phyloP scores from a whole-genome alignment of 2,329 filamentous ascomycete species.

The Neonectria punicea region DNA sequence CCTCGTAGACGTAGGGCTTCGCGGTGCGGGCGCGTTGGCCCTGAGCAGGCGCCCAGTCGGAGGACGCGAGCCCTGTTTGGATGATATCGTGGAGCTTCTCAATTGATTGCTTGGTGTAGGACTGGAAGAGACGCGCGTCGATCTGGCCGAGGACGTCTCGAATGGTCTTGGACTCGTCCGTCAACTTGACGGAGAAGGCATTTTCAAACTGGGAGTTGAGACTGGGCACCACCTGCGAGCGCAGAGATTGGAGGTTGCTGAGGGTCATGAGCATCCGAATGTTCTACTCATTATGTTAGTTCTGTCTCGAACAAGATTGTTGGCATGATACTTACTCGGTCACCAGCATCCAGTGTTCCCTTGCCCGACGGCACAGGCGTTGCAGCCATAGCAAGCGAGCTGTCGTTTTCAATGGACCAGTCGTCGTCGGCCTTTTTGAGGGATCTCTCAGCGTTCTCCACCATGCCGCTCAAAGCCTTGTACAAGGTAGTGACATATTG shows the following conservation, averaged over 20 bases:
- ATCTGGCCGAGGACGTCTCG: slow-evolving; percentile 91
- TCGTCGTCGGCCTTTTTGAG: slow-evolving; percentile 72
- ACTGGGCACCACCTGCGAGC: slow-evolving; percentile 82
- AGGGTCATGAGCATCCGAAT: slow-evolving; percentile 94
- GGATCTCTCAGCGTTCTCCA: slow-evolving; percentile 90
- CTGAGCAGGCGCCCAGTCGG: slow-evolving; percentile 75
- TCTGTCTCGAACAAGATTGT: background rate
- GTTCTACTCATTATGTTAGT: slow-evolving; percentile 67
- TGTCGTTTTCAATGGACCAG: slow-evolving; percentile 63
- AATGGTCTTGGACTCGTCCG: slow-evolving; percentile 92
- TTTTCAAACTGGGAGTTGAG: slow-evolving; percentile 95
- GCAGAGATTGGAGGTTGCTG: slow-evolving; percentile 88
- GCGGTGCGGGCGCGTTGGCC: slow-evolving; percentile 75
- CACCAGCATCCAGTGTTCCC: slow-evolving; percentile 64
- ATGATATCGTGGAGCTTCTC: slow-evolving; percentile 76
- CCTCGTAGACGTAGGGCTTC: slow-evolving; percentile 88
- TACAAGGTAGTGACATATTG: slow-evolving; percentile 96
- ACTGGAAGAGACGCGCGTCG: slow-evolving; percentile 88
- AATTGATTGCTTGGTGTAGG: slow-evolving; percentile 85
- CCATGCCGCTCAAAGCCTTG: slow-evolving; percentile 93
- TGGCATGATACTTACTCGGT: slow-evolving; percentile 58
- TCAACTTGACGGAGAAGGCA: slow-evolving; percentile 91
- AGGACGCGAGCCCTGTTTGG: slow-evolving; percentile 74
- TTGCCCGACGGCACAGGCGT: slow-evolving; percentile 53
- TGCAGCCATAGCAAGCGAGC: slow-evolving; percentile 49